These are phyloP conservation scores for Entomortierella parvispora DNA, from an alignment of 192 early-diverging fungal species.

Conservation along the genomic window DNA sequence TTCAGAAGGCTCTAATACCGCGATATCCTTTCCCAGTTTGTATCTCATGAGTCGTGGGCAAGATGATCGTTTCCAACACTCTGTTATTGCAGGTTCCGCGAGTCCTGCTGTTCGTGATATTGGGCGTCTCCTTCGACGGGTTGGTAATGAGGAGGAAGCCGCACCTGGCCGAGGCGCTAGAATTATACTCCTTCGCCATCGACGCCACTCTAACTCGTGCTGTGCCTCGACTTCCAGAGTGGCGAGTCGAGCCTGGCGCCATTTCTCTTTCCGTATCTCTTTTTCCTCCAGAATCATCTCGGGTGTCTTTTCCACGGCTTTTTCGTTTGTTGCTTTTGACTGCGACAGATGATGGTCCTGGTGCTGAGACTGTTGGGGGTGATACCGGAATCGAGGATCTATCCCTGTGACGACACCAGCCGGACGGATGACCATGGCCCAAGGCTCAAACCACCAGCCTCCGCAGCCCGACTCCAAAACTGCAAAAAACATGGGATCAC, in stretches of 20 bases:
- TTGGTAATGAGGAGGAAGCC: background rate
- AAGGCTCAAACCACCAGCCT: slow-evolving; percentile 50
- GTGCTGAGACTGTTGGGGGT: background rate
- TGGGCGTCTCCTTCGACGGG: too few species aligned
- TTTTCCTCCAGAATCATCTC: slow-evolving; percentile 28
- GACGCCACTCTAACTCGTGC: slow-evolving; percentile 45
- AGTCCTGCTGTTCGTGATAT: too few species aligned
- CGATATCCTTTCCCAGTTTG: slow-evolving; percentile 30
- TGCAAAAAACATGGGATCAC: slow-evolving; percentile 38
- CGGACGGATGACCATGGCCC: slow-evolving; percentile 23
- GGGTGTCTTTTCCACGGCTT: slow-evolving; percentile 3
- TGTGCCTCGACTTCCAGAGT: slow-evolving; percentile 41
- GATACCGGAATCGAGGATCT: background rate
- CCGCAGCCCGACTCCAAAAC: slow-evolving; percentile 30
- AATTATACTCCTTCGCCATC: slow-evolving; percentile 25
- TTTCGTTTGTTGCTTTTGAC: background rate
- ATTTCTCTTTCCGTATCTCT: slow-evolving; percentile 31
- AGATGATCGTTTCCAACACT: background rate
- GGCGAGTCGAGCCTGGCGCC: slow-evolving; percentile 29
- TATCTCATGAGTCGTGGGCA: slow-evolving; percentile 16
- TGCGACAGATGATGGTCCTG: background rate
- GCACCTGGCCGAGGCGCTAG: background rate
- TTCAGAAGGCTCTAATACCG: slow-evolving; percentile 28
- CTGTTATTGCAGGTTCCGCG: background rate
- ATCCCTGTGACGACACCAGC: background rate